Evolutionary conservation across 2,329 filamentous ascomycete species (phyloP), one percentile per base, ranked within the genome.

Genomic region (Ophiobolus disseminans): DNA sequence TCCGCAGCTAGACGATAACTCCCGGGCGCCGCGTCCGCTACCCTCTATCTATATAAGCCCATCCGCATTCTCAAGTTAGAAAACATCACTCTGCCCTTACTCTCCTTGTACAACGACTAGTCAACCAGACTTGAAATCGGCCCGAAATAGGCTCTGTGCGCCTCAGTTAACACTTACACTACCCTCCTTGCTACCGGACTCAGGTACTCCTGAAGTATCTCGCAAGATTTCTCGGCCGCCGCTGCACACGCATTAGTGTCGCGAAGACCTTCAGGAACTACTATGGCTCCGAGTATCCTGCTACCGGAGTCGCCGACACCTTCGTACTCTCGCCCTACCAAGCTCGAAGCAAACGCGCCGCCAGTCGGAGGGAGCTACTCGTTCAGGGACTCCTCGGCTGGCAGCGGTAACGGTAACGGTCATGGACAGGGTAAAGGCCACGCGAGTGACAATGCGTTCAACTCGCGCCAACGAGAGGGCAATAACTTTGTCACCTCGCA

Each of bases 241-340:
- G 25, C 28, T 11, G 25, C 25, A 41, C 22, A 3, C 16, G 11
- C 16, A 14, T 5, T 14, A n/a, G 10, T 14, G 13, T 4, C 13
- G 11, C 25, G 7, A 28, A 31, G 16, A 48, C 30, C 28, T 17
- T 32, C 30, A 32, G 30, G 44, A 50, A 37, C 3, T n/a, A n/a
- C n/a, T n/a, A 72, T 72, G 68, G 68, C 67, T 32, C 68, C 68
- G 11, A 64, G 66, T 49, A 43, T 68, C 25, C 45, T 68, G 31
- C 56, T 70, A 35, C 56, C 59, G 48, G 64, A 67, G 36, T 52
- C 62, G 26, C 58, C 48, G 16, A 52, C 54, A 25, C 26, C 46
- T 14, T 57, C 60, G 26, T 52, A 55, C 30, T 40, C 55, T 25
- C 48, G 48, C 16, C 40, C 48, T 25, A 28, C 44, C 23, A 68